These are phyloP conservation scores for Rhinocladiella similis DNA, from an alignment of 2,329 filamentous ascomycete species.

Conservation along the genomic window DNA sequence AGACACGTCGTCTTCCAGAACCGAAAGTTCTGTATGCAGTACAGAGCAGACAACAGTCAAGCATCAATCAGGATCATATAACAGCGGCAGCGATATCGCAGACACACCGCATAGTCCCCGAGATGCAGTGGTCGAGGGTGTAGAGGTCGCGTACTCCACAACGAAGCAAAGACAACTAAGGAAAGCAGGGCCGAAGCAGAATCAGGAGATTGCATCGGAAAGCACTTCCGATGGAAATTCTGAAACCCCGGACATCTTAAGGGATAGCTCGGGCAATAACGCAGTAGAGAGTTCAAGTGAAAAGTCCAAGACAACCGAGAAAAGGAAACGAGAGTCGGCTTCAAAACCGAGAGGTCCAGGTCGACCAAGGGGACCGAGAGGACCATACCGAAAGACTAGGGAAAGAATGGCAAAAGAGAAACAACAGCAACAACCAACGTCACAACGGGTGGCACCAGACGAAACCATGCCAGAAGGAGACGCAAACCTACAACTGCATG, in stretches of 20 bases:
- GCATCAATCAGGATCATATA: no score
- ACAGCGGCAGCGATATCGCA: no score
- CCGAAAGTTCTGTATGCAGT: no score
- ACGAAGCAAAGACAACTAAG: neutral
- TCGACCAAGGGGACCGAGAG: constrained; percentile 6
- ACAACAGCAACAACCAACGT: neutral
- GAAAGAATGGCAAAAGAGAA: constrained; percentile 3
- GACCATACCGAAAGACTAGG: constrained; percentile 9
- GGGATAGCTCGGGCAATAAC: neutral
- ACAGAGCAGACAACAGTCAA: no score
- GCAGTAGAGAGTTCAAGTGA: neutral
- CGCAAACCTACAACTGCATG: neutral
- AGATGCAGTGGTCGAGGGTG: neutral
- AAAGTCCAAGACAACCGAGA: no score
- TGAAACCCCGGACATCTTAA: neutral
- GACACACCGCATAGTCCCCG: neutral
- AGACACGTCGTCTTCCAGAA: neutral
- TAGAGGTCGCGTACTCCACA: neutral
- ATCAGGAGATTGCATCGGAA: neutral
- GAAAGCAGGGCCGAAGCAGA: neutral
- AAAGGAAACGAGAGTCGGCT: neutral
- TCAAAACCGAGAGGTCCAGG: neutral
- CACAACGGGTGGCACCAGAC: neutral
- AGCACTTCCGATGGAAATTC: neutral
- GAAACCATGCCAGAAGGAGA: neutral